These are phyloP conservation scores for Boletus coccyginus DNA, from an alignment of 768 basidiomycete species.

Conservation along the genomic window DNA sequence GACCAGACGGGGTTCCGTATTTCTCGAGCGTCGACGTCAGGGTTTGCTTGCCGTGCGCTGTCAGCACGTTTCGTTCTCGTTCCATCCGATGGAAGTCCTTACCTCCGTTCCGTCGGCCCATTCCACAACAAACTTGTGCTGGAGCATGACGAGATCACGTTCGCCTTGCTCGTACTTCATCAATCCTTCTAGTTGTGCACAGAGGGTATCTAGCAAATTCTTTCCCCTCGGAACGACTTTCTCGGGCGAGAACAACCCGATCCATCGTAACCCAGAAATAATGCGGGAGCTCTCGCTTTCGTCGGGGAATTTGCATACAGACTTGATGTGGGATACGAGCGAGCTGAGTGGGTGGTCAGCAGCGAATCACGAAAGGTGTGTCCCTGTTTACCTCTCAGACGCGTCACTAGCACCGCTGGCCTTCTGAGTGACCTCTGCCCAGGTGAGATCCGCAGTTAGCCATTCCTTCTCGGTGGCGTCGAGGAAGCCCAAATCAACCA, in stretches of 20 bases:
- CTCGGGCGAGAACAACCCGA: constrained; percentile 83
- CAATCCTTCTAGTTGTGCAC: constrained; percentile 82
- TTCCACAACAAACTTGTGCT: constrained; percentile 95
- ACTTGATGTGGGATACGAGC: constrained; percentile 70
- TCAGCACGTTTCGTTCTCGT: constrained; percentile 1
- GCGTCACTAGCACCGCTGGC: constrained; percentile 65
- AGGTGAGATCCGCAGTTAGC: constrained; percentile 71
- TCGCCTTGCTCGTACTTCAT: constrained; percentile 92
- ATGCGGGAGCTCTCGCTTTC: constrained; percentile 72
- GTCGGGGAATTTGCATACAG: constrained; percentile 69
- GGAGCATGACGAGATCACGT: constrained; percentile 95
- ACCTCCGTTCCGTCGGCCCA: constrained; percentile 80
- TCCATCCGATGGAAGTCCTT: constrained; percentile 16
- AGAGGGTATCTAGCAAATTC: constrained; percentile 92
- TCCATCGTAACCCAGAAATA: constrained; percentile 88
- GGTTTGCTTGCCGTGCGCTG: constrained; percentile 52
- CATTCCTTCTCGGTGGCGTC: constrained; percentile 74
- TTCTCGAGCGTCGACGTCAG: constrained; percentile 89
- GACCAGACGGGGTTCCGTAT: constrained; percentile 76
- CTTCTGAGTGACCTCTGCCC: constrained; percentile 80
- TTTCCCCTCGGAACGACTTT: constrained; percentile 58
- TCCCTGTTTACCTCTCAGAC: constrained; percentile 56
- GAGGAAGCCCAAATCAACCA: constrained; percentile 88
- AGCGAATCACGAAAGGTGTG: neutral
- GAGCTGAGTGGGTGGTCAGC: constrained; percentile 40